These are phyloP conservation scores for Chaetomiaceae sp. DNA, from an alignment of 2,329 filamentous ascomycete species.

Conservation along the genomic window DNA sequence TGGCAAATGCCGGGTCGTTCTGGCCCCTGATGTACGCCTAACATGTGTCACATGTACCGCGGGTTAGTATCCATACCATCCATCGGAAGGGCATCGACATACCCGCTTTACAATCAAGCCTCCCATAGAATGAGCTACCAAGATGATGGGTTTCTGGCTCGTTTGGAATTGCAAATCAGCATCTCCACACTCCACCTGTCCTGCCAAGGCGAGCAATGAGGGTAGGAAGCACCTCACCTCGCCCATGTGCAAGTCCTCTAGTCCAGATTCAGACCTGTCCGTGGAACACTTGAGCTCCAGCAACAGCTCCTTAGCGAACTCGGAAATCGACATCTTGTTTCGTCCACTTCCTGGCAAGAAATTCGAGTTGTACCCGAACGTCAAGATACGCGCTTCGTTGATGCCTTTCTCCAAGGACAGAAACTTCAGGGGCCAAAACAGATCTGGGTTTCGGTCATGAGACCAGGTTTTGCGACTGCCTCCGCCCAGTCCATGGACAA, in stretches of 20 bases:
- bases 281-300: slow-evolving; percentile 25
- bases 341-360: slow-evolving; percentile 16
- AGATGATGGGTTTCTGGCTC: slow-evolving; percentile 23
- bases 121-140: slow-evolving; percentile 29
- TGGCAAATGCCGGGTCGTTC: slow-evolving; percentile 23
- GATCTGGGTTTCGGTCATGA: slow-evolving; percentile 21
- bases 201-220: neutral
- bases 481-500: slow-evolving; percentile 32
- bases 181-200: neutral
- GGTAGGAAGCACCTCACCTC: slow-evolving; percentile 7
- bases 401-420: slow-evolving; percentile 28
- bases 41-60: too few relatives aligned
- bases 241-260: slow-evolving; percentile 24
- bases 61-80: too few relatives aligned
- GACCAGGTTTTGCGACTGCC: slow-evolving; percentile 29
- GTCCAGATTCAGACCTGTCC: slow-evolving; percentile 13
- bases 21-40: slow-evolving; percentile 25
- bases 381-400: slow-evolving; percentile 25
- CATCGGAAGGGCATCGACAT: neutral
- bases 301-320: slow-evolving; percentile 31
- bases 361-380: slow-evolving; percentile 31
- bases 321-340: slow-evolving; percentile 23
- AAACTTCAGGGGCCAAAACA: slow-evolving; percentile 30
- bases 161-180: neutral
- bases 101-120: slow-evolving; percentile 28